Evolutionary conservation across 2,329 filamentous ascomycete species (phyloP).

Genomic region (Colletotrichum sp.): DNA sequence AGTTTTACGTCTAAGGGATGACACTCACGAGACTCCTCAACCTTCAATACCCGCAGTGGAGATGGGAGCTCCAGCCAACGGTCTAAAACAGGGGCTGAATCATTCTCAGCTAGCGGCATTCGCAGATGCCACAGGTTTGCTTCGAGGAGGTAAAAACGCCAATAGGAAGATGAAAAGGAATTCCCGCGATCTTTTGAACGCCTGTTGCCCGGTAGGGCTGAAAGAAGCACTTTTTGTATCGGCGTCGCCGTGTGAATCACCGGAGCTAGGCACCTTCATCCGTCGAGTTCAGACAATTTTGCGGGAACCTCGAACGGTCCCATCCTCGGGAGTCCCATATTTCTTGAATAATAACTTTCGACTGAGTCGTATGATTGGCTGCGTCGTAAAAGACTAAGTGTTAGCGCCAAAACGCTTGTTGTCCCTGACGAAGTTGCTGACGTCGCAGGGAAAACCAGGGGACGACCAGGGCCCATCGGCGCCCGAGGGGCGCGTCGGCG

Average conservation of each 20-base stretch:
- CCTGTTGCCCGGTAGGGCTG: background rate
- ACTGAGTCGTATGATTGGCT: background rate
- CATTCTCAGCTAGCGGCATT: background rate
- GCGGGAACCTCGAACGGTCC: background rate
- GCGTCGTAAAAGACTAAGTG: background rate
- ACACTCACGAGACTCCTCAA: background rate
- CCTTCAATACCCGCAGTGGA: background rate
- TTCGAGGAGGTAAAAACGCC: background rate
- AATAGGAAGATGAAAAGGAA: background rate
- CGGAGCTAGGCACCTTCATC: background rate
- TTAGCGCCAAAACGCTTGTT: background rate
- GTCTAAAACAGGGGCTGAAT: background rate
- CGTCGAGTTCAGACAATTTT: background rate
- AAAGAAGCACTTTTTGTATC: background rate
- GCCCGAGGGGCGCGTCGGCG: background rate
- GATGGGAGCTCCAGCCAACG: background rate
- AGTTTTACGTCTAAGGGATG: background rate
- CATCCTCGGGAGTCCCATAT: background rate
- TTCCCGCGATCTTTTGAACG: background rate
- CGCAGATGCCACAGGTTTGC: background rate
- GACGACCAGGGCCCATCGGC: background rate
- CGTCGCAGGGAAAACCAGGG: background rate
- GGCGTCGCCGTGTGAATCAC: background rate
- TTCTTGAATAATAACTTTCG: background rate
- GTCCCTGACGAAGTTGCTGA: background rate